A percentile compares a stretch with the other conserved stretches of the same genome.
These are phyloP conservation scores for Penstemon barbatus DNA, from an alignment of 257 asterid genomes.

Conservation along the genomic window DNA sequence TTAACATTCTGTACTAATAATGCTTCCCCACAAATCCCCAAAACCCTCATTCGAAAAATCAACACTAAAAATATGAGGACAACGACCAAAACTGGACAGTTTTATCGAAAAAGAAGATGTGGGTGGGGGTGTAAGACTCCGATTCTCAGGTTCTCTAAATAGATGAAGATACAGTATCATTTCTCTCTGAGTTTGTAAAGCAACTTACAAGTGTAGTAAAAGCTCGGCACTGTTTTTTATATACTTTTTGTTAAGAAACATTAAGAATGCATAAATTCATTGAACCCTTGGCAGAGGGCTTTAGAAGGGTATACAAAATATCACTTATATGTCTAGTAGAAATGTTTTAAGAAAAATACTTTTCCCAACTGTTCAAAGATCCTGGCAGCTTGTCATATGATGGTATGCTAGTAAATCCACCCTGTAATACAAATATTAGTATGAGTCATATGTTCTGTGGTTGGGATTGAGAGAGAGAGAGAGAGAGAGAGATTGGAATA, in stretches of 20 bases:
- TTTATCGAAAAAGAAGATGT: neutral
- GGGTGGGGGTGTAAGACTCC: neutral
- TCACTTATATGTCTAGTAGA: neutral
- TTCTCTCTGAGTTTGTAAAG: neutral
- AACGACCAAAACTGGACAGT: neutral
- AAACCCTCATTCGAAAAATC: neutral
- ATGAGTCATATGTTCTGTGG: constrained; percentile 19
- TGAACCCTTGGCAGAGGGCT: neutral
- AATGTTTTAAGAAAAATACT: constrained; percentile 40
- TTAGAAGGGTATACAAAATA: neutral
- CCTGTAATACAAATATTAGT: constrained; percentile 44
- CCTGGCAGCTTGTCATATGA: constrained; percentile 66
- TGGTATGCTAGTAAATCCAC: constrained; percentile 71
- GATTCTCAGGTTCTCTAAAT: neutral
- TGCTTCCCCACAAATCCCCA: neutral
- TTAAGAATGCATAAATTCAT: neutral
- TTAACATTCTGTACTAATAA: too few relatives aligned
- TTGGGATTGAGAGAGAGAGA: constrained; percentile 3
- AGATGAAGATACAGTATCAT: neutral
- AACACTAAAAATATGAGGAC: neutral
- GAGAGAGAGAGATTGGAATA: constrained; percentile 5
- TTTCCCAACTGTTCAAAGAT: constrained; percentile 55
- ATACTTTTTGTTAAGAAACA: neutral
- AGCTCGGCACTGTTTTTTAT: neutral
- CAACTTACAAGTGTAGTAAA: constrained; percentile 6